Conservation (phyloP, 208 protist genomes). For the Angomonas deanei region DNA sequence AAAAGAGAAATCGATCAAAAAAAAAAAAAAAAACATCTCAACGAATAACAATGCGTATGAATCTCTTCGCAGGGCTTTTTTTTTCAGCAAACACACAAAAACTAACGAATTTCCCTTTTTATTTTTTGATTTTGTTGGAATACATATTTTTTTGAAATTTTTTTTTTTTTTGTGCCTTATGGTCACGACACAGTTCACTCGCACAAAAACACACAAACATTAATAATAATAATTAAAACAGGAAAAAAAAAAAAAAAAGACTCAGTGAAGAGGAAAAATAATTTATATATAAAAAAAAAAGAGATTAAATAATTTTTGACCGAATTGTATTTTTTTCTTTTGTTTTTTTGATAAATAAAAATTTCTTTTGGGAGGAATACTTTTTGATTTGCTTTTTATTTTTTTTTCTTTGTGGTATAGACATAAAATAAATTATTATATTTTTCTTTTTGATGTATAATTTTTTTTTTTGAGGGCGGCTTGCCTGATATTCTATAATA, state of each 20-base stretch:
- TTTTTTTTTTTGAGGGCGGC: not conserved
- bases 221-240: not conserved
- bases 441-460: not conserved
- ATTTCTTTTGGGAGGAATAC: too few species aligned
- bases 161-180: not conserved
- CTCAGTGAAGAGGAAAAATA: not conserved
- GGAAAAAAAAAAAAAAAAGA: not conserved
- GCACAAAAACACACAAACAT: slow-evolving; percentile 2
- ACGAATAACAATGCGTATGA: not conserved
- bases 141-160: not conserved
- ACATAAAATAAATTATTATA: too few species aligned
- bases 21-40: too few species aligned
- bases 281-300: slow-evolving; percentile 3
- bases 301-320: not conserved
- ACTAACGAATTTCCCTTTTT: not conserved
- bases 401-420: not conserved
- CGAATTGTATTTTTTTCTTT: not conserved
- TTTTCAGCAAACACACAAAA: slow-evolving; percentile 4
- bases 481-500: too few species aligned
- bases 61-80: too few species aligned
- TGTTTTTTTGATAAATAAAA: not conserved
- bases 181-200: too few species aligned
- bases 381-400: not conserved
- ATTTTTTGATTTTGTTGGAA: not conserved
- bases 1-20: too few species aligned